These are phyloP conservation scores for Beauveria medogensis DNA, from an alignment of 2,329 filamentous ascomycete species.

Conservation along the genomic window DNA sequence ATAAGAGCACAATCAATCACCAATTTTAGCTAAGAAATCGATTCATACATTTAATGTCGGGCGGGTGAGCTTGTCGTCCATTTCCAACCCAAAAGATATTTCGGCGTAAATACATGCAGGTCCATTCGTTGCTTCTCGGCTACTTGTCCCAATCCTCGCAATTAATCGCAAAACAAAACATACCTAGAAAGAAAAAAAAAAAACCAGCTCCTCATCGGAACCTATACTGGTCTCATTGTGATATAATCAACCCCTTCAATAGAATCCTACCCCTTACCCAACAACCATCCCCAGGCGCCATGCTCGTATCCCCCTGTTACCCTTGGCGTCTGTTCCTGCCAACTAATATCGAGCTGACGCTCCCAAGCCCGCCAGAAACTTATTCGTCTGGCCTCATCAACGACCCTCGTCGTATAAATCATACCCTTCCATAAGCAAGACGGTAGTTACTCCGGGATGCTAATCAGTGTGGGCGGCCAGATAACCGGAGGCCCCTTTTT, in stretches of 20 bases:
- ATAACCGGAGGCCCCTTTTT: neutral
- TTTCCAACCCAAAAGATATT: neutral
- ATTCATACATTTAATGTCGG: neutral
- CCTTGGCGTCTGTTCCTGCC: neutral
- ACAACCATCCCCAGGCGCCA: constrained; percentile 6
- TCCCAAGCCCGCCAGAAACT: neutral
- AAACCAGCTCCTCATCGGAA: neutral
- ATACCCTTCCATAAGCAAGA: neutral
- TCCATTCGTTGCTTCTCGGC: neutral
- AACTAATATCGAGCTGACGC: neutral
- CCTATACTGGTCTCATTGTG: neutral
- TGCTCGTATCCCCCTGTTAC: neutral
- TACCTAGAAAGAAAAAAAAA: neutral
- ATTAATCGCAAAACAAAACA: neutral
- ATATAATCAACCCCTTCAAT: neutral
- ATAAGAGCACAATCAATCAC: neutral
- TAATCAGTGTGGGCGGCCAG: neutral
- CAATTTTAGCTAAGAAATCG: neutral
- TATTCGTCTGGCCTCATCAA: neutral
- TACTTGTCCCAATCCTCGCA: neutral
- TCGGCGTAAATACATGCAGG: constrained; percentile 1
- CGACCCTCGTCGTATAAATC: neutral
- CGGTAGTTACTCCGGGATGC: neutral
- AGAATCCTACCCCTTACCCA: neutral
- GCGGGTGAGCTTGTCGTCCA: neutral